Base-by-base conservation (phyloP, 768 basidiomycete genomes). In the Kondoa malvinella region DNA sequence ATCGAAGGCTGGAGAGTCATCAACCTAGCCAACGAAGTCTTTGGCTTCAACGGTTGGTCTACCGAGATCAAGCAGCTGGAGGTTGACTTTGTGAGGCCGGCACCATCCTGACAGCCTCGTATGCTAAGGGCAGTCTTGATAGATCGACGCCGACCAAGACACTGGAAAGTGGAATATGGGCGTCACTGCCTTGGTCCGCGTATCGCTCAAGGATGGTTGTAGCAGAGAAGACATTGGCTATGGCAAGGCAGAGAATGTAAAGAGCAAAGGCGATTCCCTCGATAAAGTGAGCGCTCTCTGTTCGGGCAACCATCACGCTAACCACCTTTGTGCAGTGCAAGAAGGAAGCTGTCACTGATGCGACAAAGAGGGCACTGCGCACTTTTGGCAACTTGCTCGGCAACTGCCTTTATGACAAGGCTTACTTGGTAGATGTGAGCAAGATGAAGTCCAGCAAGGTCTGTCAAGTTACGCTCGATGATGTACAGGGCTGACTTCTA, bases 1-100 rank as follows among this genome's bases (percentile, higher is more conserved):
- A 87, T 87, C 0, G 94, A 97, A 76, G 95, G 94, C 0, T 97
- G 94, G 94, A 92, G 90, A 78, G 86, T 92, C 40, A 95, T 99
- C 77, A 94, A 92, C 74, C 82, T 99, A 27, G 95, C 94, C 1
- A 99, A 99, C 76, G 94, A 99, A 71, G 88, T 97, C 57, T 97
- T 99, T 78, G 94, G 94, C 0, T 96, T 91, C 80, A 90, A 97
- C 71, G 95, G 62, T 66, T 71, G 71, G 71, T 66, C 56, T 62
- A 69, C 73, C 62, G 70, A 73, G 58, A 71, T 77, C 68, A 73
- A 72, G 58, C 57, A 68, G 40, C 69, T 75, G 58, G 70, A 72
- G 56, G 64, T 85, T 27, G 75, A 77, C 70, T 76, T 72, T 71
- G 74, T 76, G 60, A 26, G 74, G 70, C 14, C 25, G 34, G 4